Conservation (phyloP, 176 grass and related monocot genomes). For the Rhynchospora tenuis region DNA sequence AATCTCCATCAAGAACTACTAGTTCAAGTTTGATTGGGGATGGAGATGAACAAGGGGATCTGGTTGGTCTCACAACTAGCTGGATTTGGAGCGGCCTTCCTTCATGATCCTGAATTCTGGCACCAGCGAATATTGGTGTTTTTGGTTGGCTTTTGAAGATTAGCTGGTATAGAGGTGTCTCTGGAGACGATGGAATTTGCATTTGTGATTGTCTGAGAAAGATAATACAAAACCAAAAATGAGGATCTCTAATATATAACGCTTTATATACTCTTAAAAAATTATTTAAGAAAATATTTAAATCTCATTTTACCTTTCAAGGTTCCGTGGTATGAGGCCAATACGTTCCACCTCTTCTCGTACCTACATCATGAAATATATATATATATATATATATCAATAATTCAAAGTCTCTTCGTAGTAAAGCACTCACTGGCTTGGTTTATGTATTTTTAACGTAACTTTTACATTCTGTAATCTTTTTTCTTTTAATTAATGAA, state of each 20-base stretch:
- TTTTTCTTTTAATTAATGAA: neutral
- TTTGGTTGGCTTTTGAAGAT: neutral
- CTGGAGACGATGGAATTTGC: neutral
- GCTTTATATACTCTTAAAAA: neutral
- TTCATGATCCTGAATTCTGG: constrained; percentile 2
- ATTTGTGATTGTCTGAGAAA: constrained; percentile 6
- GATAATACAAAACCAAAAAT: neutral
- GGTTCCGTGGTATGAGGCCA: neutral
- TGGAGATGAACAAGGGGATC: neutral
- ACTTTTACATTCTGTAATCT: neutral
- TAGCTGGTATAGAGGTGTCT: neutral
- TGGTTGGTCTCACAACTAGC: neutral
- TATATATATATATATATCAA: neutral
- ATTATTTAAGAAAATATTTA: neutral
- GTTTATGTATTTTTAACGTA: neutral
- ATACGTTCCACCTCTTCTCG: neutral
- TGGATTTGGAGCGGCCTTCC: constrained; percentile 6
- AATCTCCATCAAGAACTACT: constrained; percentile 61
- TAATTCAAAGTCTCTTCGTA: neutral
- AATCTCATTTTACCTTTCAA: neutral
- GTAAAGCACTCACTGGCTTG: neutral
- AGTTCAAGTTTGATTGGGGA: constrained; percentile 44
- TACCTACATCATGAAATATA: neutral
- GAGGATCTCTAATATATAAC: neutral
- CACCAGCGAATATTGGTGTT: neutral